Conservation (phyloP, 768 basidiomycete species). For the Neoboletus brunneissimus region DNA sequence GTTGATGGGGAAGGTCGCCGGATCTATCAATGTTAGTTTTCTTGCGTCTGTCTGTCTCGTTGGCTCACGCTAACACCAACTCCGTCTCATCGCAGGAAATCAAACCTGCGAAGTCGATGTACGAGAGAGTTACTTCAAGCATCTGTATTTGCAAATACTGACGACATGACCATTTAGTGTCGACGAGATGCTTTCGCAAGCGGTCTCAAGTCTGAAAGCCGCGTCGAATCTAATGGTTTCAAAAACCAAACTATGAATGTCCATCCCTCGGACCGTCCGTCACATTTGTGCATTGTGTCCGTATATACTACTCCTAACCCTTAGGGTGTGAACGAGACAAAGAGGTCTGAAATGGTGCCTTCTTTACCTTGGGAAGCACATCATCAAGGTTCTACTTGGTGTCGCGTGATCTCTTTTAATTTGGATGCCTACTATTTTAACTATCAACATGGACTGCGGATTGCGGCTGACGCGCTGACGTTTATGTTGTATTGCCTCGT, state of each 20-base stretch:
- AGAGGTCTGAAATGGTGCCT: not conserved
- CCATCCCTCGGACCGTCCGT: not conserved
- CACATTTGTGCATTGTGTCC: not conserved
- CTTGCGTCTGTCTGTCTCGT: not conserved
- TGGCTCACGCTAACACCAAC: not conserved
- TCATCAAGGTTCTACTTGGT: not conserved
- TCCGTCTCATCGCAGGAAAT: slow-evolving; percentile 49
- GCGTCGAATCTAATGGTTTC: slow-evolving; percentile 42
- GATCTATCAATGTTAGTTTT: slow-evolving; percentile 54
- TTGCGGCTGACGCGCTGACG: too few relatives aligned
- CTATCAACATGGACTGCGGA: not conserved
- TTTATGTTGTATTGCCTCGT: not conserved
- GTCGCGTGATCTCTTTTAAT: not conserved
- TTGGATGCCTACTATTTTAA: too few relatives aligned
- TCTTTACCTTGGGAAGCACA: not conserved
- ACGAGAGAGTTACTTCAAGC: slow-evolving; percentile 23
- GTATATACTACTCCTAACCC: not conserved
- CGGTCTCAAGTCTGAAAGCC: slow-evolving; percentile 52
- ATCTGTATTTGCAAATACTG: slow-evolving; percentile 5
- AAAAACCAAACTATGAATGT: slow-evolving; percentile 47
- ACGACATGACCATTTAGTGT: slow-evolving; percentile 45
- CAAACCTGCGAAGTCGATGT: slow-evolving; percentile 85
- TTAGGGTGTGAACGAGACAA: not conserved
- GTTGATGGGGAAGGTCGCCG: slow-evolving; percentile 80
- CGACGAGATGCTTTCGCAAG: slow-evolving; percentile 76